Evolutionary conservation across 225 moss, liverwort and hornwort genomes (phyloP).

Genomic region (Marchantia polymorpha): DNA sequence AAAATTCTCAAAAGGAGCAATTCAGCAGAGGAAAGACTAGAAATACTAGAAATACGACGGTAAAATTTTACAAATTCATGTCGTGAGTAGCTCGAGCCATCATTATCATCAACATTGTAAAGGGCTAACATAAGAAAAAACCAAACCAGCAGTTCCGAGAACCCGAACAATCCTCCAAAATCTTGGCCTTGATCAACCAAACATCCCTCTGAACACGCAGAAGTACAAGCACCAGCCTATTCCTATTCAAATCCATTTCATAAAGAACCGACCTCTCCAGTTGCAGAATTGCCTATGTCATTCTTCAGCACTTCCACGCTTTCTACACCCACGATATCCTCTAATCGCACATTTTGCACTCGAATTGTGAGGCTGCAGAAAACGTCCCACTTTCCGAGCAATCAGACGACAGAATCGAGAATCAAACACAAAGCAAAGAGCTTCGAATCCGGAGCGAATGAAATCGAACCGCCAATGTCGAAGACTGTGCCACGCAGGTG

Average conservation of each 20-base stretch:
- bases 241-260: background rate
- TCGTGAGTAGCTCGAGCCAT: background rate
- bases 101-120: background rate
- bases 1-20: background rate
- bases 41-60: background rate
- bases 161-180: background rate
- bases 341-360: background rate
- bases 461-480: conserved; percentile 1
- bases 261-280: background rate
- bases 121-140: background rate
- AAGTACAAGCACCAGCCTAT: background rate
- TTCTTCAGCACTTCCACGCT: background rate
- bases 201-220: background rate
- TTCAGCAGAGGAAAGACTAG: background rate
- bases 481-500: no score
- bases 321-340: background rate
- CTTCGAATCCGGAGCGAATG: background rate
- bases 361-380: background rate
- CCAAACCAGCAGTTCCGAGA: background rate
- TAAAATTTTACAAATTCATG: background rate
- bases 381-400: background rate
- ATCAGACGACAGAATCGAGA: background rate
- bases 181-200: background rate
- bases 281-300: background rate
- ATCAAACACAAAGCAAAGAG: background rate